Evolutionary conservation across 1,284 basidiomycete species (phyloP), one percentile per base, ranked within the genome.

Genomic region (Vanrija sp.): DNA sequence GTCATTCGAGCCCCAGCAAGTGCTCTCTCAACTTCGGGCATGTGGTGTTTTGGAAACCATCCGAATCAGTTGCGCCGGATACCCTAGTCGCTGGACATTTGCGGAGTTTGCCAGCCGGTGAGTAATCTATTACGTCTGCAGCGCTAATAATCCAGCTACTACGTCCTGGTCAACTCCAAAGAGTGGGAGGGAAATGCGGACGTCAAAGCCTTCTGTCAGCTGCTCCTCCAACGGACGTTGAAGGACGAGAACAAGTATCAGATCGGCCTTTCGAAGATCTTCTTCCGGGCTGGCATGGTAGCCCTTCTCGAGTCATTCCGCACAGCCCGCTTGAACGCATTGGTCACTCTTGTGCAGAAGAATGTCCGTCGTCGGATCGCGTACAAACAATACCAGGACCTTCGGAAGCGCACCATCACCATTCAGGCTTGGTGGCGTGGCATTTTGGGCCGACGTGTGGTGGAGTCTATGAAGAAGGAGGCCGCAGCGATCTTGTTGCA

Each of bases 41-140:
- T 99, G 96, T 78, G 96, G 96, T 87, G 96, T 99, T 46, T 82
- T 99, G 49, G 96, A 99, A 77, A 99, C 96, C 2, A 99, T 99
- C 69, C 85, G 94, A 55, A 99, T 99, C 73, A 95, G 91, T 79
- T 98, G 95, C 74, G 96, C 96, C 42, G 96, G 96, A 38, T 99
- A 98, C 77, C 96, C 96, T 21, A 92, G 91, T n/a, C 84, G 96
- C 48, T 98, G 96, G 96, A 94, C 89, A 1, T 98, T 97, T 67
- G 93, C 92, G 68, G 95, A 98, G 75, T 98, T 99, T 76, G 95
- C 92, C n/a, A 94, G 98, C 73, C 85, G 96, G 91, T 92, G 63
- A 60, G 84, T 74, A 29, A 12, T 1, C 5, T 14, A 6, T n/a
- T 3, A n/a, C 14, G 4, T 15, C 14, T 14, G 25, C 8, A 1